Evolutionary conservation across 441 rosid species (phyloP).

Genomic region (Aquilaria agallochum): DNA sequence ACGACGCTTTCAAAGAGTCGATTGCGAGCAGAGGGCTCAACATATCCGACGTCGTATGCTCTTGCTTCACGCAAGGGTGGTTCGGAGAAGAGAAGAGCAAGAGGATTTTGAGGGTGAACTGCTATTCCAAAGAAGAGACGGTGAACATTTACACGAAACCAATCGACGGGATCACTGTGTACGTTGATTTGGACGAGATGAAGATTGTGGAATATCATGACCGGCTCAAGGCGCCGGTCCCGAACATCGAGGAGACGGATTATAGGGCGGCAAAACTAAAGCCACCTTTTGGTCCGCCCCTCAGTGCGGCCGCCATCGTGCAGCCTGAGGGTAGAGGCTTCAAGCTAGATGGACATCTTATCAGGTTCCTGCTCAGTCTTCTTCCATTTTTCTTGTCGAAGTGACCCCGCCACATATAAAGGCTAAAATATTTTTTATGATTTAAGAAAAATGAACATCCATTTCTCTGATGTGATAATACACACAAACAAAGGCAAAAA

Average conservation of each 20-base stretch:
- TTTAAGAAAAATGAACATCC: too few relatives aligned
- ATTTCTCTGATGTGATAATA: too few relatives aligned
- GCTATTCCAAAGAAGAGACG: conserved; percentile 24
- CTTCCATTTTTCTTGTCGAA: not conserved
- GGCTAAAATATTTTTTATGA: too few relatives aligned
- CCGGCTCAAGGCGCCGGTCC: conserved; percentile 17
- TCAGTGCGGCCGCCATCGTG: conserved; percentile 15
- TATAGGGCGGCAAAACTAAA: conserved; percentile 22
- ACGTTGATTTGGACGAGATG: conserved; percentile 36
- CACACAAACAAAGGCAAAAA: too few relatives aligned
- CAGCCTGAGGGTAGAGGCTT: conserved; percentile 26
- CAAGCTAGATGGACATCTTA: conserved; percentile 25
- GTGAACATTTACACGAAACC: conserved; percentile 37
- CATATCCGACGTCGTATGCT: conserved; percentile 21
- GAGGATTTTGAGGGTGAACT: conserved; percentile 25
- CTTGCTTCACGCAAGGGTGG: conserved; percentile 29
- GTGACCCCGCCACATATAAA: too few relatives aligned
- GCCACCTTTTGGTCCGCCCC: conserved; percentile 32
- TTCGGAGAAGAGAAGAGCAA: conserved; percentile 19
- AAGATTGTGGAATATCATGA: conserved; percentile 27
- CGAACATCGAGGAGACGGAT: conserved; percentile 40
- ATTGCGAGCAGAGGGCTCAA: conserved; percentile 21
- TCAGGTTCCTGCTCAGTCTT: conserved; percentile 21
- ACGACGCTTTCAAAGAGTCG: conserved; percentile 26
- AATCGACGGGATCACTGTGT: conserved; percentile 31